Evolutionary conservation across 331 rosid genomes (phyloP), one percentile per base, ranked within the genome.

Genomic region (Malus hybrid): DNA sequence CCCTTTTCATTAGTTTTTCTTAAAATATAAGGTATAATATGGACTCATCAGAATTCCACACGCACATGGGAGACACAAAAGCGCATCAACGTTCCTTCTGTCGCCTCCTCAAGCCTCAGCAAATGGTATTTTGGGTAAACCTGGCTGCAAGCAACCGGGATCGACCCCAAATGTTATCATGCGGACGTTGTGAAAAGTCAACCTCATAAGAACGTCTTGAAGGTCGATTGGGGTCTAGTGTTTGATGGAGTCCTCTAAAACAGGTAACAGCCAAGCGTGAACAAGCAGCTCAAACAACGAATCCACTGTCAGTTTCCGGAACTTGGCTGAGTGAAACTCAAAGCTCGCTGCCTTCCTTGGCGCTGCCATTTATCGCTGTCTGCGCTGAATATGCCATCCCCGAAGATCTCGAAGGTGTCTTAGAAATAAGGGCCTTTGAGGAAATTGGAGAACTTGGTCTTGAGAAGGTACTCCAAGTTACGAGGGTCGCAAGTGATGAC

Each of bases 141-240:
- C 85, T 4, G 69, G 82, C 44, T 77, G 67, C 59, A 84, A 83
- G 73, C 97, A 91, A 59, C 96, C 96, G 24, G 24, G 97, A 70
- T 93, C 93, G 22, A 85, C 97, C 15, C 98, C 97, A 36, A 91
- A 93, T 2, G 97, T 96, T 27, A 93, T 88, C 92, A 93, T 85
- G 63, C 98, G 91, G 0, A 93, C 89, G 24, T 24, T 24, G 57
- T 93, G 96, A 71, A 93, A 93, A 15, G 98, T 93, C 19, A 91
- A 64, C 70, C 97, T 85, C 19, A 91, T 54, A 8, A 93, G 81
- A 27, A 93, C 80, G 46, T 93, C 98, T 79, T 93, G 98, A 7
- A 93, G 89, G 74, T 93, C 97, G 1, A 89, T 74, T 11, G 77
- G 32, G 6, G 18, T 7, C 0, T 74, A 32, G 63, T 84, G 22